Evolutionary conservation across 768 basidiomycete species (phyloP), one percentile per base, ranked within the genome.

Genomic region (Lentinula detonsa): DNA sequence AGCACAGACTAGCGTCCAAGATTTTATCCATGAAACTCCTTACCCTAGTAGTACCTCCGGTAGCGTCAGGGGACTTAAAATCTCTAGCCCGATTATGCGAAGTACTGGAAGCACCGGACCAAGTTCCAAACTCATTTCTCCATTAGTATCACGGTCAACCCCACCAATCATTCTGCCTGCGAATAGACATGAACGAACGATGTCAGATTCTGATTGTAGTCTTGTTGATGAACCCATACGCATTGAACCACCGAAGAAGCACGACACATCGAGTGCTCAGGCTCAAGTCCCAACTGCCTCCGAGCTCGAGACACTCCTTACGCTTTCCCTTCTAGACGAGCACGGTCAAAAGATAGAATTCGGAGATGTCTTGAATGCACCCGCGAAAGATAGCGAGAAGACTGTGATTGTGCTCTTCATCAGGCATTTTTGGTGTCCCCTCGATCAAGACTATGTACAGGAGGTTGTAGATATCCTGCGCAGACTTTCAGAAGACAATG

Each of bases 381-480:
- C 74, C 75, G 62, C 78, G 73, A 21, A 9, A 43, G 6, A 23
- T 9, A 43, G 28, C 16, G 55, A 15, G 4, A 56, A 40, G 55
- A 43, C 55, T 67, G 88, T 87, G 0, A 80, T 94, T 63, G 85
- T 93, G 57, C 73, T 94, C 45, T 96, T 96, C 75, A 87, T 97
- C 64, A 79, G 94, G 46, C 91, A 93, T 72, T 94, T 94, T 73
- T 91, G 87, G 90, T 95, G 93, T 68, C 87, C 90, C 0, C 73
- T 86, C 11, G 93, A 91, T 71, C 91, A 93, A 68, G 93, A 96
- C 71, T 97, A 95, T 71, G 85, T 95, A 13, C 55, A 56, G 28
- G 55, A 56, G 40, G 23, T 56, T 8, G 40, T 39, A 28, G 55
- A 56, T 43, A 40, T 56, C 13, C 40, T 56, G 13, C 55, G 40